Base-by-base conservation (phyloP, 164 flowering plant species). In the Berberis thunbergii region DNA sequence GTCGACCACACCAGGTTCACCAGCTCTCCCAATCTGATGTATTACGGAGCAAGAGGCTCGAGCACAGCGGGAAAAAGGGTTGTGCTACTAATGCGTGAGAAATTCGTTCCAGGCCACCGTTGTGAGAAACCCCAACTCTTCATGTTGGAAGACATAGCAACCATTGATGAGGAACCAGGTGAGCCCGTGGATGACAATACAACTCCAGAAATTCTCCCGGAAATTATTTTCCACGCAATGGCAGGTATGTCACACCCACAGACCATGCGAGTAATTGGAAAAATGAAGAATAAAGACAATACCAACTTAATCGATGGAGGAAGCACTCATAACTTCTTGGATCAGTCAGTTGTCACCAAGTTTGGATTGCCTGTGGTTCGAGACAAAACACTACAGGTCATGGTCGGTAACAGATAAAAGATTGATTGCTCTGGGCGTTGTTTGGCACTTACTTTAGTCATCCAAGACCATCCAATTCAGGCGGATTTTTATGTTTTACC, bases 161-260 rank as follows among this genome's bases (percentile, higher is more conserved):
- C 52, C 8, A 6, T 11, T 6, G 52, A 49, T 49, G 11, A 6
- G 11, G 52, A 49, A 6, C 0, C 52, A 6, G 8, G 11, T 49
- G 11, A 6, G 11, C 52, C 6, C 8, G 6, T 49, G 11, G 11
- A 49, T 11, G 6, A 6, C 8, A 49, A 49, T 6, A 6, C 11
- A 49, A 6, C 11, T 6, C 8, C 6, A 6, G 59, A 56, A 58
- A 4, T n/a, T 3, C 39, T 41, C 13, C 43, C 61, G 2, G 1
- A 58, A 58, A 58, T 58, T 2, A 41, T 13, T 58, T 58, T 58
- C 45, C 61, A 58, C 41, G 61, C 45, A 1, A 58, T 58, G 7
- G 45, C 45, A 4, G 61, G 61, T 6, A 6, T 44, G 8, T 39
- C 9, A 7, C 61, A 58, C 41, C 44, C 61, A 0, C 61, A 58